Evolutionary conservation across 2,329 filamentous ascomycete genomes (phyloP).

Genomic region (Exophiala sideris): DNA sequence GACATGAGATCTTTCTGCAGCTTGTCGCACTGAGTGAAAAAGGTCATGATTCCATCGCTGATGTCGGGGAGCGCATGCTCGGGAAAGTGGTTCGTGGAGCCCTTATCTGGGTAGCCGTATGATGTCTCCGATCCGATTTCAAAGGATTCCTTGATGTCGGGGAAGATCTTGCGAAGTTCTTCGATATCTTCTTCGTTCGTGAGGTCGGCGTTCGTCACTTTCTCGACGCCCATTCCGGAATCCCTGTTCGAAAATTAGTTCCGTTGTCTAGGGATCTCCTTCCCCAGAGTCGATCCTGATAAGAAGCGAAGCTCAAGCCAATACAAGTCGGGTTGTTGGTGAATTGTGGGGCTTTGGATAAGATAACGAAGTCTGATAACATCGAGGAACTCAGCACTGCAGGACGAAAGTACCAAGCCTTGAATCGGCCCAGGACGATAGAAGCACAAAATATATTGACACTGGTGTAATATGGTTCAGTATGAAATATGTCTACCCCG

Average conservation of each 20-base stretch:
- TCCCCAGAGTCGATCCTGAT: too few relatives aligned
- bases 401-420: too few relatives aligned
- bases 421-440: too few relatives aligned
- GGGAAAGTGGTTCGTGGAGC: not conserved
- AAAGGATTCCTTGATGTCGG: not conserved
- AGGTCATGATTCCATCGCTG: not conserved
- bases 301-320: too few relatives aligned
- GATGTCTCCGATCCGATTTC: not conserved
- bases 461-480: slow-evolving; percentile 3
- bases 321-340: too few relatives aligned
- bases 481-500: not conserved
- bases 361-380: too few relatives aligned
- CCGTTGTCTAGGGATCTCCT: too few relatives aligned
- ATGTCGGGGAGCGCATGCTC: not conserved
- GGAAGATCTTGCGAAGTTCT: not conserved
- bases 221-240: not conserved
- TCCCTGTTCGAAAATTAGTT: not conserved
- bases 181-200: not conserved
- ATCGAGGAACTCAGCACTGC: too few relatives aligned
- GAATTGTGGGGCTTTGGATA: too few relatives aligned
- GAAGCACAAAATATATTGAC: not conserved
- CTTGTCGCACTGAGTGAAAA: not conserved
- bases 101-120: not conserved
- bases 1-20: not conserved
- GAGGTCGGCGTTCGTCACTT: not conserved